Base-by-base conservation (phyloP, 306 rosid species). In the Cicer judaicum region DNA sequence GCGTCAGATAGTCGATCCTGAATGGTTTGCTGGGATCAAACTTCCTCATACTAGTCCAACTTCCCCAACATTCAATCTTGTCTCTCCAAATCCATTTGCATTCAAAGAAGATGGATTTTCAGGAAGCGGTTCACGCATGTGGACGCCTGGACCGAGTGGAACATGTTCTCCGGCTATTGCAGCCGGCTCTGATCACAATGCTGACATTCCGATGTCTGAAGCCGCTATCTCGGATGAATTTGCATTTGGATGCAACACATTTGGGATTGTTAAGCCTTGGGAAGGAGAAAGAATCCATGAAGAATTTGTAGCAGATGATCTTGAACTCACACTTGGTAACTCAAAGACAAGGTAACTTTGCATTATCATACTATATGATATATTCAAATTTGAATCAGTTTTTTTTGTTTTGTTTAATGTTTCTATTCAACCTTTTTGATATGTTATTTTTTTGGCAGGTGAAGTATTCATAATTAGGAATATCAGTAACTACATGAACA, bases 91-190 rank as follows among this genome's bases (percentile, higher is more conserved):
- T 74, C 98, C 98, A 11, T 93, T 93, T 79, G 97, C 97, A 8
- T 91, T 89, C 73, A 89, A 85, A 77, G 98, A 93, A 24, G 92
- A 85, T 52, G 85, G 83, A 64, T 70, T 74, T 40, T 81, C 83
- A 1, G 83, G 92, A 12, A 85, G 84, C 9, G 89, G 96, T 21
- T 88, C 98, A 8, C 83, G 81, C 42, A 82, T 89, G 97, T 89
- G 98, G 97, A 93, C 97, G 82, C 97, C 98, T 10, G 96, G 94
- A 19, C 97, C 88, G 63, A 91, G 97, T 69, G 98, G 98, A 72
- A 78, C 98, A 2, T 93, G 98, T 82, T 93, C 98, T 66, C 98
- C 98, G 10, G 97, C 89, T 49, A 59, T 93, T 64, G 88, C 97
- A 10, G 89, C 90, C 1, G 93, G 96, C 29, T 82, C 75, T 36